A percentile compares a stretch with the other conserved stretches of the same genome.
Conservation (phyloP, 2,329 filamentous ascomycete genomes). For the Macrophomina phaseolina region DNA sequence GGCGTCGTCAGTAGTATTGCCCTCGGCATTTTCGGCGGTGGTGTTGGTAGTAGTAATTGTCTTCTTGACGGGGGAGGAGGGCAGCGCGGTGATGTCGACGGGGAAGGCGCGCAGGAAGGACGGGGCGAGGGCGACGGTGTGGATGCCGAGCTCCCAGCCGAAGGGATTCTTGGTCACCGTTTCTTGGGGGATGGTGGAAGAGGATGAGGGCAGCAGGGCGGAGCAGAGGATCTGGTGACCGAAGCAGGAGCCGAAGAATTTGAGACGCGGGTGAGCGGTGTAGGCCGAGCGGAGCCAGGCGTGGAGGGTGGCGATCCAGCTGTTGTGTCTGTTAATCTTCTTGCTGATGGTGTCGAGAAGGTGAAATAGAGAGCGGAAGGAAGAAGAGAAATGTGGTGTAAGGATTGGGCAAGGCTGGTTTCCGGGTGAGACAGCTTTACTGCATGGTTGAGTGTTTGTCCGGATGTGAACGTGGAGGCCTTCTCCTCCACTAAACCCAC, state of each 20-base stretch:
- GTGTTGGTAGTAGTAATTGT: too few species aligned
- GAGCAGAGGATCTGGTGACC: slow-evolving; percentile 56
- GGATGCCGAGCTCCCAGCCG: slow-evolving; percentile 56
- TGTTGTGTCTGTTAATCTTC: slow-evolving; percentile 29
- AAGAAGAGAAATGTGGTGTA: too few species aligned
- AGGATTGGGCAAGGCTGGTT: too few species aligned
- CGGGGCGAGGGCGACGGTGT: slow-evolving; percentile 54
- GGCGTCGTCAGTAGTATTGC: too few species aligned
- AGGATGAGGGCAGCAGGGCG: slow-evolving; percentile 57
- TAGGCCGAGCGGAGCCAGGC: slow-evolving; percentile 60
- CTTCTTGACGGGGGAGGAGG: slow-evolving; percentile 31
- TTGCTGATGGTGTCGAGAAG: background rate
- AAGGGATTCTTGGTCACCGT: slow-evolving; percentile 53
- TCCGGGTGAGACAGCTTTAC: background rate
- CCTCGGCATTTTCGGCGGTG: too few species aligned
- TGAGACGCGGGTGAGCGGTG: slow-evolving; percentile 54
- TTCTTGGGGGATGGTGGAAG: slow-evolving; percentile 51
- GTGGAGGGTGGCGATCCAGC: slow-evolving; percentile 50
- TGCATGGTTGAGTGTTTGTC: too few species aligned
- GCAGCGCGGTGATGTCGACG: slow-evolving; percentile 46
- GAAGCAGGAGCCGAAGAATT: slow-evolving; percentile 53
- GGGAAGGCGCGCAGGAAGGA: slow-evolving; percentile 45
- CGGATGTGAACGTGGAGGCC: too few species aligned
- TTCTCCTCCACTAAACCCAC: too few species aligned
- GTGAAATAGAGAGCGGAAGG: too few species aligned